phyloP scores from a whole-genome alignment of 2,329 filamentous ascomycete species.

The Aplosporella prunicola region DNA sequence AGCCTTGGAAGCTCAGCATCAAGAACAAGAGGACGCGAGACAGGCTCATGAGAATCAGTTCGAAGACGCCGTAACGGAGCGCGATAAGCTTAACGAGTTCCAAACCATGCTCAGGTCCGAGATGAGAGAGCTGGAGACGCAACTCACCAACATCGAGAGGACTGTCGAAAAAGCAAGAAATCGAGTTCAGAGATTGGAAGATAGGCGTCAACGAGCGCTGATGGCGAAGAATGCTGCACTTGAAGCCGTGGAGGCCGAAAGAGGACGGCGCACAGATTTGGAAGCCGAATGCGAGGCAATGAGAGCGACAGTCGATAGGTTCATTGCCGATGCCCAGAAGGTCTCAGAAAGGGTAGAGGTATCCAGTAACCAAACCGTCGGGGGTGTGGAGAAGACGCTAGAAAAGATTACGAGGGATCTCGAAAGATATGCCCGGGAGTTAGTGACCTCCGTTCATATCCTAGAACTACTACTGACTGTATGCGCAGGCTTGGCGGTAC shows the following conservation, averaged over 20 bases:
- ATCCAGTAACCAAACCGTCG: slow-evolving; percentile 22
- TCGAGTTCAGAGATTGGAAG: slow-evolving; percentile 21
- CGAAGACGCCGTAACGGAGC: slow-evolving; percentile 39
- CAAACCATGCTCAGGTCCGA: slow-evolving; percentile 21
- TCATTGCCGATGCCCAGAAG: slow-evolving; percentile 13
- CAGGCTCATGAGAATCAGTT: slow-evolving; percentile 29
- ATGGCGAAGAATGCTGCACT: slow-evolving; percentile 34
- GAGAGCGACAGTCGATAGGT: slow-evolving; percentile 19
- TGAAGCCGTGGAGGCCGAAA: slow-evolving; percentile 24
- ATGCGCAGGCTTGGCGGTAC: slow-evolving; percentile 23
- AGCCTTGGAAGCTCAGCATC: slow-evolving; percentile 40
- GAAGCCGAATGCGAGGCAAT: slow-evolving; percentile 21
- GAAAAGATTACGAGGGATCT: slow-evolving; percentile 22
- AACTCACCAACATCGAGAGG: slow-evolving; percentile 14
- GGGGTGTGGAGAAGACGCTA: slow-evolving; percentile 22
- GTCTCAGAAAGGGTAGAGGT: slow-evolving; percentile 23
- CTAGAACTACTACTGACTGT: not conserved
- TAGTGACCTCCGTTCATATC: slow-evolving; percentile 4
- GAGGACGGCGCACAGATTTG: slow-evolving; percentile 21
- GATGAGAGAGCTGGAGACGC: slow-evolving; percentile 21
- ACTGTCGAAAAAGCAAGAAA: slow-evolving; percentile 23
- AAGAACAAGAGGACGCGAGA: slow-evolving; percentile 44
- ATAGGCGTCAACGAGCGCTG: slow-evolving; percentile 27
- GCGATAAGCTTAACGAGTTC: slow-evolving; percentile 33
- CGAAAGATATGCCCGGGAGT: slow-evolving; percentile 19